Conservation (phyloP, 2,329 filamentous ascomycete genomes). For the Torrubiellomyces zombiae region DNA sequence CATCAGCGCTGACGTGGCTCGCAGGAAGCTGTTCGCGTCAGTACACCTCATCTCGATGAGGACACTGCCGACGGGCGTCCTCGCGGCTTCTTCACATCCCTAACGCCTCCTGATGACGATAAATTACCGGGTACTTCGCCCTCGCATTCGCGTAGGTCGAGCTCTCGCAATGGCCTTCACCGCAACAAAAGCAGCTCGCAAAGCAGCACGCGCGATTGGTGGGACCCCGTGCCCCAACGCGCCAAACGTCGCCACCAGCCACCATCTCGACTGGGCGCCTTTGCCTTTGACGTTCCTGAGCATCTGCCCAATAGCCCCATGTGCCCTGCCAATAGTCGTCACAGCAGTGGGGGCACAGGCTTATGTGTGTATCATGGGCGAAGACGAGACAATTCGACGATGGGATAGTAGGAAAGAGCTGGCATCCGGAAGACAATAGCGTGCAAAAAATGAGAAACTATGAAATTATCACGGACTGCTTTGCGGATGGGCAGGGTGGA, state of each 20-base stretch:
- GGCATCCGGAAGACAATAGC: no score
- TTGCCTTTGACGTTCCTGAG: constrained; percentile 33
- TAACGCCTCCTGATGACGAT: constrained; percentile 13
- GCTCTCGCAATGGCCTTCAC: constrained; percentile 7
- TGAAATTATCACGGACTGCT: no score
- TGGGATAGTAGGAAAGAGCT: no score
- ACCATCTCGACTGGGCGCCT: constrained; percentile 9
- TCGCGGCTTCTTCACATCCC: constrained; percentile 26
- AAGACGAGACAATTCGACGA: constrained; percentile 7
- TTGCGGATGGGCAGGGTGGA: no score
- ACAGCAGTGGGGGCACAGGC: constrained; percentile 26
- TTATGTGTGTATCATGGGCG: constrained; percentile 34
- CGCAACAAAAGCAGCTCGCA: constrained; percentile 9
- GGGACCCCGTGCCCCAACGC: constrained; percentile 14
- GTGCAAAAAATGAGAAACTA: no score
- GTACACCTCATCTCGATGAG: constrained; percentile 27
- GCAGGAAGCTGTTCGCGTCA: constrained; percentile 32
- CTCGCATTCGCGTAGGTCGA: constrained; percentile 3
- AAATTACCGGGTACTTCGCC: no score
- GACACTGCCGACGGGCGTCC: constrained; percentile 18
- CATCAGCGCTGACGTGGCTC: no score
- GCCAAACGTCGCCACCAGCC: constrained; percentile 6
- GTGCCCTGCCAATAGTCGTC: constrained; percentile 30
- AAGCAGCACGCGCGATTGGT: constrained; percentile 20
- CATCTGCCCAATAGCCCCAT: constrained; percentile 33